Evolutionary conservation across 495 filamentous ascomycete genomes (phyloP), one percentile per base, ranked within the genome.

Genomic region (Aspergillus sparsus): DNA sequence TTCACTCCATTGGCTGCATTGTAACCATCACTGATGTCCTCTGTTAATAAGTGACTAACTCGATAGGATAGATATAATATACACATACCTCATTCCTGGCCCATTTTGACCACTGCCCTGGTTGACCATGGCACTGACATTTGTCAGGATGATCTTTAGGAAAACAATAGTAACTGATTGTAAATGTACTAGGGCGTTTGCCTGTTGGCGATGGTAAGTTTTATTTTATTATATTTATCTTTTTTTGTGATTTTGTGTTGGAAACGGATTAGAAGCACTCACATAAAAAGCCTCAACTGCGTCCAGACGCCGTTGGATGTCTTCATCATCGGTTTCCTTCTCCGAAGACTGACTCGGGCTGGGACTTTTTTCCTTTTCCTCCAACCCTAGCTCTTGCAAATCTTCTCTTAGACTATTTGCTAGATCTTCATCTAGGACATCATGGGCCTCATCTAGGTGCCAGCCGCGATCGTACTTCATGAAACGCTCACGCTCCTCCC

Each of bases 161-260:
- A 97, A 81, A 7, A 98, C 93, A 58, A 98, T 93, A 3, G 96
- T 89, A n/a, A 97, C 75, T 6, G 93, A 97, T 67, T 98, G 94
- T 4, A 98, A 78, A 71, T 96, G 84, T 1, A 92, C 89, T 32
- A 98, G 73, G 13, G 87, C 85, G 47, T 88, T 77, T 68, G 80
- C 76, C 91, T 97, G 64, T 7, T 46, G 21, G 33, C 16, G 50
- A 46, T 60, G 35, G 65, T 77, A 41, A 75, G 69, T 39, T 49
- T 42, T 5, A 8, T 13, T 42, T 41, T n/a, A n/a, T n/a, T n/a
- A n/a, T n/a, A n/a, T 56, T 49, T 5, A 8, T 8, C 15, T 21
- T 7, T 27, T 27, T 27, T 27, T 27, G 21, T 27, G 3, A 27
- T 59, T 36, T 53, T 42, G 16, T 34, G 15, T 18, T 15, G 35